phyloP scores from a whole-genome alignment of 2,329 filamentous ascomycete genomes.

The Talaromyces sp. region DNA sequence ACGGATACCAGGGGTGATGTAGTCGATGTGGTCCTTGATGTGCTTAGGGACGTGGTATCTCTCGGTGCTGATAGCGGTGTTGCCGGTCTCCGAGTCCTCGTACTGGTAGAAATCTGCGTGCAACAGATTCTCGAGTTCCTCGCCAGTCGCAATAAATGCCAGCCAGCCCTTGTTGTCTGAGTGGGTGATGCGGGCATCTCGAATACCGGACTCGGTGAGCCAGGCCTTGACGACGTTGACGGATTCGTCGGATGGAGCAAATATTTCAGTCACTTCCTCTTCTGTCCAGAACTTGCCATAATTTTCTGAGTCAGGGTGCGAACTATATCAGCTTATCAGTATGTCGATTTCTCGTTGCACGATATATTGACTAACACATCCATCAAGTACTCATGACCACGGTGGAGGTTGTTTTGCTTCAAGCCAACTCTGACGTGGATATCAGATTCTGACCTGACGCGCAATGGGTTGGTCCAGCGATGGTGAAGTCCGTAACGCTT shows the following conservation, averaged over 20 bases:
- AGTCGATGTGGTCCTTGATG: conserved; percentile 52
- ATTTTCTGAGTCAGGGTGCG: conserved; percentile 41
- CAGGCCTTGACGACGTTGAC: conserved; percentile 53
- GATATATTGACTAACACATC: conserved; percentile 13
- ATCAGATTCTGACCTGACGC: conserved; percentile 10
- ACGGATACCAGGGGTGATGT: conserved; percentile 56
- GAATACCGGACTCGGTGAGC: conserved; percentile 54
- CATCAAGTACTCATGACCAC: conserved; percentile 15
- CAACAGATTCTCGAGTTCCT: conserved; percentile 54
- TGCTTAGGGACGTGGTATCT: conserved; percentile 51
- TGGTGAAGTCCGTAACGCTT: conserved; percentile 8
- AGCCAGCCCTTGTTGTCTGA: conserved; percentile 55
- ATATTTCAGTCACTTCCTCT: conserved; percentile 43
- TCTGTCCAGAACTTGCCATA: conserved; percentile 45
- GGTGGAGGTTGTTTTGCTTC: conserved; percentile 17
- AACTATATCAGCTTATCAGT: conserved; percentile 6
- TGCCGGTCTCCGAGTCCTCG: conserved; percentile 35
- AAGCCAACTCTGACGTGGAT: conserved; percentile 16
- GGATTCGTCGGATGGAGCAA: conserved; percentile 43
- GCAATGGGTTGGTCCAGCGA: conserved; percentile 13
- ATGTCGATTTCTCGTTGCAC: neutral
- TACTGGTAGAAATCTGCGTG: conserved; percentile 54
- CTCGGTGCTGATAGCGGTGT: conserved; percentile 35
- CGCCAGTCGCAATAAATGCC: conserved; percentile 53
- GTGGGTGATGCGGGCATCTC: conserved; percentile 46